These are phyloP conservation scores for Rhododendron mucronatum DNA, from an alignment of 148 eudicot genomes.

Conservation along the genomic window DNA sequence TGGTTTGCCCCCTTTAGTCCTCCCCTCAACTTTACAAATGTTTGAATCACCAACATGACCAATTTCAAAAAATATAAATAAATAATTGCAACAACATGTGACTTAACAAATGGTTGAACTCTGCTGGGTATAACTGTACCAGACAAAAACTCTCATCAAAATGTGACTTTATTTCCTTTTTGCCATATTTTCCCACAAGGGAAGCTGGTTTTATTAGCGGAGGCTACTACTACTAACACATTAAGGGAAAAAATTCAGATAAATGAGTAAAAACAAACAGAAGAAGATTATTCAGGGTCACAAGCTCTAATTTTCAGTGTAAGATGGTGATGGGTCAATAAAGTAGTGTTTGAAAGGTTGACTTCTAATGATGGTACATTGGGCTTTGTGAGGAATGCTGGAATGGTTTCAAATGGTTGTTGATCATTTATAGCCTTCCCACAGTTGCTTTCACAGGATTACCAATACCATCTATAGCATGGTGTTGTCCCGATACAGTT, in stretches of 20 bases:
- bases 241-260: constrained; percentile 1
- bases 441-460: constrained; percentile 24
- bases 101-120: background rate
- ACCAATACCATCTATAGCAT: constrained; percentile 6
- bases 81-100: background rate
- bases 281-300: constrained; percentile 16
- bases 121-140: background rate
- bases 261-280: constrained; percentile 15
- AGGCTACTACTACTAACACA: constrained; percentile 4
- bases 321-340: constrained; percentile 55
- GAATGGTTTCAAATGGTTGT: constrained; percentile 4
- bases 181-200: background rate
- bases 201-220: background rate
- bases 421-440: constrained; percentile 16
- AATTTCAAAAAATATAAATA: background rate
- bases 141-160: background rate
- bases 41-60: background rate
- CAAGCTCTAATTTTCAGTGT: constrained; percentile 34
- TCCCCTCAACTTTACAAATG: background rate
- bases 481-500: background rate
- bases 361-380: constrained; percentile 14
- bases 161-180: background rate
- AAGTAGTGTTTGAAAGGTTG: constrained; percentile 20
- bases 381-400: constrained; percentile 18
- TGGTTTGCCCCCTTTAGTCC: constrained; percentile 12